phyloP scores from a whole-genome alignment of 352 stramenopile species.

The Aphanomyces euteiches region DNA sequence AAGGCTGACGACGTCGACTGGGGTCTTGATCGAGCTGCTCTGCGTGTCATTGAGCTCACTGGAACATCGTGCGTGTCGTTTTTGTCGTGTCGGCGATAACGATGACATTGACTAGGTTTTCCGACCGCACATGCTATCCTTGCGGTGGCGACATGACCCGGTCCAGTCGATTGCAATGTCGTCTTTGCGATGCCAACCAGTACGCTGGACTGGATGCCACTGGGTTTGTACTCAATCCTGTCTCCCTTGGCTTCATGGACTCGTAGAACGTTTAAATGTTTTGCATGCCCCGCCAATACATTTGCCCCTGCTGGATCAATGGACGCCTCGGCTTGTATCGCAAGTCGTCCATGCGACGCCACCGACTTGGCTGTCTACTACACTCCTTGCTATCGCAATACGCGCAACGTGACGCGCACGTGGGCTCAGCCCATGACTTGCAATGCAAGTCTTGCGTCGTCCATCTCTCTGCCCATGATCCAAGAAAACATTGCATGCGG shows the following conservation, averaged over 20 bases:
- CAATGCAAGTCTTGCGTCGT: slow-evolving; percentile 41
- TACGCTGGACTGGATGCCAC: slow-evolving; percentile 39
- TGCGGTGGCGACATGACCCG: slow-evolving; percentile 78
- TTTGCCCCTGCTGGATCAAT: slow-evolving; percentile 72
- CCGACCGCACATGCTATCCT: slow-evolving; percentile 66
- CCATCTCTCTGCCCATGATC: slow-evolving; percentile 44
- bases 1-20: slow-evolving; percentile 72
- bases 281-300: slow-evolving; percentile 56
- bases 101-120: slow-evolving; percentile 27
- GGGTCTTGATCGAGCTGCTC: slow-evolving; percentile 59
- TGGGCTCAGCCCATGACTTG: slow-evolving; percentile 72
- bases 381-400: slow-evolving; percentile 50
- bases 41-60: slow-evolving; percentile 79
- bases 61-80: slow-evolving; percentile 47
- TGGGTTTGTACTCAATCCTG: background rate
- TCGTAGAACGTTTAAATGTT: slow-evolving; percentile 70
- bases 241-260: slow-evolving; percentile 35
- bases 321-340: slow-evolving; percentile 58
- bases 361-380: slow-evolving; percentile 64
- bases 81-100: background rate
- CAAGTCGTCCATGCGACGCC: slow-evolving; percentile 51
- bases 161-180: slow-evolving; percentile 65
- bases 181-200: slow-evolving; percentile 73
- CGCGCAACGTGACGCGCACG: slow-evolving; percentile 53
- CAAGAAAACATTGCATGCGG: slow-evolving; percentile 46